phyloP scores from a whole-genome alignment of 495 filamentous ascomycete genomes.

The Hyaloscypha bicolor region DNA sequence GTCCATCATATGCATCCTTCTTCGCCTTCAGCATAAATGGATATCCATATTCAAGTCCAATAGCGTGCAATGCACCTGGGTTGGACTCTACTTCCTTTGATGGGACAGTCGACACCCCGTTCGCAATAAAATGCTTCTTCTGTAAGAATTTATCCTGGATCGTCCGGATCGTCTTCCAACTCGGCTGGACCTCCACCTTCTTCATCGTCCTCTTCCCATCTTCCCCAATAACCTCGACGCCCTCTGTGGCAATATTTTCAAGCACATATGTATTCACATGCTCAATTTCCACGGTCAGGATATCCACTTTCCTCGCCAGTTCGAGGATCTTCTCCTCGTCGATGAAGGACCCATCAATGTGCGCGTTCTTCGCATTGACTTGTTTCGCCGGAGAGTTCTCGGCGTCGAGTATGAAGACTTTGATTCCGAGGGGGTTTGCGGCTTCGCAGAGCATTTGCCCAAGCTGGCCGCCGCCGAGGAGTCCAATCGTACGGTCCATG shows the following conservation, averaged over 20 bases:
- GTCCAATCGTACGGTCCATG: slow-evolving; percentile 55
- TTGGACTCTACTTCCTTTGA: slow-evolving; percentile 58
- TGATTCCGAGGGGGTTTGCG: slow-evolving; percentile 82
- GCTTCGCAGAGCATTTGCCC: slow-evolving; percentile 96
- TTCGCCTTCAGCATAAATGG: slow-evolving; percentile 95
- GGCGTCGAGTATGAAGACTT: slow-evolving; percentile 78
- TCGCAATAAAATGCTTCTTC: slow-evolving; percentile 74
- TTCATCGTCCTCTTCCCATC: slow-evolving; percentile 44
- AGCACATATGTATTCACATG: slow-evolving; percentile 94
- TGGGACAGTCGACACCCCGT: slow-evolving; percentile 70
- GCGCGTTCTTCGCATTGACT: slow-evolving; percentile 71
- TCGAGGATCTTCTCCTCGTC: slow-evolving; percentile 73
- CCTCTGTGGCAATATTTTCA: slow-evolving; percentile 71
- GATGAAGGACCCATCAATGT: slow-evolving; percentile 86
- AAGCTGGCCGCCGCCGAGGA: slow-evolving; percentile 80
- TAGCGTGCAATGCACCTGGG: slow-evolving; percentile 53
- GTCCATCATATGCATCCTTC: slow-evolving; percentile 92
- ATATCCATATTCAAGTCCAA: slow-evolving; percentile 70
- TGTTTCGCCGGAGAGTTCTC: slow-evolving; percentile 86
- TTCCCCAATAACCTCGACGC: slow-evolving; percentile 47
- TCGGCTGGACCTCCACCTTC: slow-evolving; percentile 72
- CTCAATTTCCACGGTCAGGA: slow-evolving; percentile 96
- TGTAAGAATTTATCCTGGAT: slow-evolving; percentile 98
- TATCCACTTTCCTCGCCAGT: slow-evolving; percentile 75
- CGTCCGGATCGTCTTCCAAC: slow-evolving; percentile 82